Percentiles rank a stretch among this genome's conserved stretches.
Evolutionary conservation across 352 stramenopile genomes (phyloP).

Genomic region (Phytophthora capsici): DNA sequence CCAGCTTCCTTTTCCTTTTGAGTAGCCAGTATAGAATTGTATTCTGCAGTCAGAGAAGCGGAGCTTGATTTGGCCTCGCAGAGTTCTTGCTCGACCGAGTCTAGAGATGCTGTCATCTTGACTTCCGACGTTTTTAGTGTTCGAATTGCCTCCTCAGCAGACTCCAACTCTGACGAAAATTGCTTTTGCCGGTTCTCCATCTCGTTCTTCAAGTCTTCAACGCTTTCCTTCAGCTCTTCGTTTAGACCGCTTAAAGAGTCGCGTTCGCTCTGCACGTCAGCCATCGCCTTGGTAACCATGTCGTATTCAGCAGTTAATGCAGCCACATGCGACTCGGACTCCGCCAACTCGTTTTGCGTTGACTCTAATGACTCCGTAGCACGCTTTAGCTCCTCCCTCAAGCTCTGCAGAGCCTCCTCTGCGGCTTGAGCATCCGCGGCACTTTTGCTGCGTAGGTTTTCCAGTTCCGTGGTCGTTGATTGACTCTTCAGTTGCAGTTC

Average conservation of each 20-base stretch:
- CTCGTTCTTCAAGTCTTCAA: slow-evolving; percentile 19
- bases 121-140: slow-evolving; percentile 12
- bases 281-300: slow-evolving; percentile 13
- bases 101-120: slow-evolving; percentile 6
- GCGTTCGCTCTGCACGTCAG: slow-evolving; percentile 17
- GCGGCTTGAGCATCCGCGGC: slow-evolving; percentile 27
- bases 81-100: slow-evolving; percentile 17
- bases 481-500: slow-evolving; percentile 48
- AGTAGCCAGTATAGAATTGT: neutral
- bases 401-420: slow-evolving; percentile 19
- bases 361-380: slow-evolving; percentile 24
- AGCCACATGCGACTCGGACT: slow-evolving; percentile 20
- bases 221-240: slow-evolving; percentile 12
- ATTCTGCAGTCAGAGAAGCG: slow-evolving; percentile 4
- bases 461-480: slow-evolving; percentile 36
- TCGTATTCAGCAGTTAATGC: slow-evolving; percentile 27
- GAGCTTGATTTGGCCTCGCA: neutral
- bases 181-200: slow-evolving; percentile 26
- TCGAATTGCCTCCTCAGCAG: slow-evolving; percentile 20
- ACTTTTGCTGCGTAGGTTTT: slow-evolving; percentile 29
- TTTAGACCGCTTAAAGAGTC: slow-evolving; percentile 21
- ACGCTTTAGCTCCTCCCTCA: slow-evolving; percentile 25
- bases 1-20: neutral
- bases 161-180: slow-evolving; percentile 12
- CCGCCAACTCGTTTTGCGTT: slow-evolving; percentile 22